Evolutionary conservation across 768 basidiomycete species (phyloP).

Genomic region (Zangia roseola): DNA sequence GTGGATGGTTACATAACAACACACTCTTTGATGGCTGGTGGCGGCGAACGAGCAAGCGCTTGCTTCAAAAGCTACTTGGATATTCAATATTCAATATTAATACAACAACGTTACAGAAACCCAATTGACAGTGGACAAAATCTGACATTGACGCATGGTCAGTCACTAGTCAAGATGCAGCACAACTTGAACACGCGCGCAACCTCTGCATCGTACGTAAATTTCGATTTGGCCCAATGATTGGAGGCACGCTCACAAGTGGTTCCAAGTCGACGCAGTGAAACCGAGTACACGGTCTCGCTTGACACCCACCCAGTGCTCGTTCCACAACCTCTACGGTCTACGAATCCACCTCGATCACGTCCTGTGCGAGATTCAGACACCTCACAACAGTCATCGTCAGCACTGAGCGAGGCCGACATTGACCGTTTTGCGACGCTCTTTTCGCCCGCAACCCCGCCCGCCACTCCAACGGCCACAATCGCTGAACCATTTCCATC

Average conservation of each 20-base stretch:
- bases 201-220: too few species aligned
- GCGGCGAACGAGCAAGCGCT: too few species aligned
- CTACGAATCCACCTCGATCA: neutral
- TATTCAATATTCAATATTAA: too few species aligned
- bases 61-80: too few species aligned
- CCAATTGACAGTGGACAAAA: too few species aligned
- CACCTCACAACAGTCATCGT: neutral
- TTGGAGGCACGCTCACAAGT: constrained; percentile 13
- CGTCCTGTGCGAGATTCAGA: neutral
- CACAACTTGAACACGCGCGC: too few species aligned
- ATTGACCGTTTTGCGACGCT: constrained; percentile 43
- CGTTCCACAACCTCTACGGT: neutral
- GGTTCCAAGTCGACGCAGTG: neutral
- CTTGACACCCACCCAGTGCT: neutral
- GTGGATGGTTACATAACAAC: too few species aligned
- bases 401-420: constrained; percentile 25
- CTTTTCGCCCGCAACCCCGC: constrained; percentile 41
- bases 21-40: too few species aligned
- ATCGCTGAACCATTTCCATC: neutral
- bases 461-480: constrained; percentile 20
- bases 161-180: too few species aligned
- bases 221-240: too few species aligned
- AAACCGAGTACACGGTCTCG: neutral
- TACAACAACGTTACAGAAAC: too few species aligned
- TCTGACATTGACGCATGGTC: too few species aligned